These are phyloP conservation scores for Aspergillus sp. DNA, from an alignment of 2,329 filamentous ascomycete genomes.

Conservation along the genomic window DNA sequence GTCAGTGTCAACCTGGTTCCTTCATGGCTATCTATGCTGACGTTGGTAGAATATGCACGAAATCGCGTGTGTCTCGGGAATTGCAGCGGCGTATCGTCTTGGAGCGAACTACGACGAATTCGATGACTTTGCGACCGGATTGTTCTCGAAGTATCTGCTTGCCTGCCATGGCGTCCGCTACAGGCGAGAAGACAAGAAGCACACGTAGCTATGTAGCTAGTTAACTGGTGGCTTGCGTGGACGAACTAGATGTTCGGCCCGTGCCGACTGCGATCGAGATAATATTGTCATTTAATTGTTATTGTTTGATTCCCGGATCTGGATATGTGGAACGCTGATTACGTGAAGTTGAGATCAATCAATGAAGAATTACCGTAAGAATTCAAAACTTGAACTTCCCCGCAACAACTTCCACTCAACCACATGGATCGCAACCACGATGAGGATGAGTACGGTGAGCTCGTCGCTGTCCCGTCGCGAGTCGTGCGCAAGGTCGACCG, in stretches of 20 bases:
- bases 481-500: constrained; percentile 59
- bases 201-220: no score
- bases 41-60: constrained; percentile 56
- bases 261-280: no score
- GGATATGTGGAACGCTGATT: no score
- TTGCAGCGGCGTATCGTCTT: constrained; percentile 67
- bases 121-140: constrained; percentile 33
- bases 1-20: constrained; percentile 40
- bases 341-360: neutral
- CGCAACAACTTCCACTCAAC: neutral
- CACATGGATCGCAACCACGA: neutral
- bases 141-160: constrained; percentile 34
- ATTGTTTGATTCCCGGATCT: no score
- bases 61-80: constrained; percentile 68
- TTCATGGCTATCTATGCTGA: neutral
- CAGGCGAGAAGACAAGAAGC: constrained; percentile 11
- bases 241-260: no score
- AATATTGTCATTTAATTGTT: no score
- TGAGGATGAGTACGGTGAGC: constrained; percentile 2
- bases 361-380: neutral
- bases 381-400: neutral
- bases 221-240: no score
- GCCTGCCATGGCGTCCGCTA: constrained; percentile 32
- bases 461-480: neutral
- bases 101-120: constrained; percentile 59